Evolutionary conservation across 2,329 filamentous ascomycete species (phyloP).

Genomic region (Venturia oleaginea): DNA sequence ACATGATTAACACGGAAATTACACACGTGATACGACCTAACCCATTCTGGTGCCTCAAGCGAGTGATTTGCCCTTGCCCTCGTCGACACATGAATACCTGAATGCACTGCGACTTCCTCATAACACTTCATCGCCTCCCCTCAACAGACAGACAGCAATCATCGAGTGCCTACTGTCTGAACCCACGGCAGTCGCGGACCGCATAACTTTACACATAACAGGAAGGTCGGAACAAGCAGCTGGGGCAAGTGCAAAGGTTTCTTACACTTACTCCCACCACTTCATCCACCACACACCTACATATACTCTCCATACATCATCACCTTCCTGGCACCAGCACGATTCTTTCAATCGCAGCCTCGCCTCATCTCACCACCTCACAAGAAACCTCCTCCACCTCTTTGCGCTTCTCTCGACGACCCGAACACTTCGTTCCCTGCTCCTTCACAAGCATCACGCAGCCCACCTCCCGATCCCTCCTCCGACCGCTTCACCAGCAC

Average conservation of each 20-base stretch:
- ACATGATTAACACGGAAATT: neutral
- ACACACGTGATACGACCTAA: neutral
- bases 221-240: neutral
- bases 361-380: slow-evolving; percentile 3
- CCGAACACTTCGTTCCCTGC: slow-evolving; percentile 1
- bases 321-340: neutral
- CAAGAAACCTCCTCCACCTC: neutral
- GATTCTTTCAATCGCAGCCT: neutral
- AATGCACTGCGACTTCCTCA: neutral
- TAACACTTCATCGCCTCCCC: neutral
- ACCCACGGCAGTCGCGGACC: neutral
- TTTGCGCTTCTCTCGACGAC: neutral
- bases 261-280: slow-evolving; percentile 1
- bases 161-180: neutral
- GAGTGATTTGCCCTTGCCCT: neutral
- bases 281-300: neutral
- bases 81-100: neutral
- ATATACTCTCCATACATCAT: neutral
- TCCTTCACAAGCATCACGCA: slow-evolving; percentile 7
- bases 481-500: slow-evolving; percentile 9
- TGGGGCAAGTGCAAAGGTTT: slow-evolving; percentile 6
- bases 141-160: neutral
- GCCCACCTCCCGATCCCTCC: slow-evolving; percentile 1
- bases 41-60: neutral
- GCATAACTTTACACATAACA: neutral